These are phyloP conservation scores for Candida fluviatilis DNA, from an alignment of 805 yeast species.

Conservation along the genomic window DNA sequence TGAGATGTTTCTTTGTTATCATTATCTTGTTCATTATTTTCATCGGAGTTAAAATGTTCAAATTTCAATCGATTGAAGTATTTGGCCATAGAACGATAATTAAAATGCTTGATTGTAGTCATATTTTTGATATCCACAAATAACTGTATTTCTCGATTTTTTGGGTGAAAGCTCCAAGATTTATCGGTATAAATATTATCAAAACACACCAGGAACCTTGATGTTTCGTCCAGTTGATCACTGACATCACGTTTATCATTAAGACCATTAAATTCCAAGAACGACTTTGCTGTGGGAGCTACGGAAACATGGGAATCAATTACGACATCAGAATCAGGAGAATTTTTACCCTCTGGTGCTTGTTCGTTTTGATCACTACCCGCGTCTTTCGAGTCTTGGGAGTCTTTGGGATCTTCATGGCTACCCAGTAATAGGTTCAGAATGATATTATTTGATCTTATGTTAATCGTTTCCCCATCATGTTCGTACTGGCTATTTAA, in stretches of 20 bases:
- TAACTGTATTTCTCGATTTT: conserved; percentile 27
- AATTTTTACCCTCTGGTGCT: conserved; percentile 7
- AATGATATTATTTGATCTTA: conserved; percentile 40
- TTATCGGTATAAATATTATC: conserved; percentile 39
- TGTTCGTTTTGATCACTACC: too few relatives aligned
- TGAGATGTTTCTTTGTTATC: neutral
- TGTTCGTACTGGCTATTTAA: conserved; percentile 19
- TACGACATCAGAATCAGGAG: conserved; percentile 16
- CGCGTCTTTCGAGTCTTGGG: too few relatives aligned
- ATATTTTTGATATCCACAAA: conserved; percentile 33
- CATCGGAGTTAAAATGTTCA: conserved; percentile 2
- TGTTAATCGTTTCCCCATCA: conserved; percentile 27
- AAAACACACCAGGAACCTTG: conserved; percentile 35
- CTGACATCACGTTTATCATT: neutral
- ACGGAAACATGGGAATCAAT: too few relatives aligned
- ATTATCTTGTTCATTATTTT: neutral
- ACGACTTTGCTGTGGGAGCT: neutral
- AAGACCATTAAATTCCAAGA: conserved; percentile 9
- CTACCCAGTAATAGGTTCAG: too few relatives aligned
- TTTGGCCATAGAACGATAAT: conserved; percentile 24
- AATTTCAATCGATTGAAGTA: conserved; percentile 22
- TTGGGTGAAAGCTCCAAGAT: conserved; percentile 39
- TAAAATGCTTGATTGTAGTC: conserved; percentile 28
- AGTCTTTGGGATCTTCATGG: too few relatives aligned
- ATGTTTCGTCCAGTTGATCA: conserved; percentile 14